A percentile compares a stretch with the other conserved stretches of the same genome.
Conservation (phyloP, 2,329 filamentous ascomycete genomes). For the Plenodomus biglobosus region DNA sequence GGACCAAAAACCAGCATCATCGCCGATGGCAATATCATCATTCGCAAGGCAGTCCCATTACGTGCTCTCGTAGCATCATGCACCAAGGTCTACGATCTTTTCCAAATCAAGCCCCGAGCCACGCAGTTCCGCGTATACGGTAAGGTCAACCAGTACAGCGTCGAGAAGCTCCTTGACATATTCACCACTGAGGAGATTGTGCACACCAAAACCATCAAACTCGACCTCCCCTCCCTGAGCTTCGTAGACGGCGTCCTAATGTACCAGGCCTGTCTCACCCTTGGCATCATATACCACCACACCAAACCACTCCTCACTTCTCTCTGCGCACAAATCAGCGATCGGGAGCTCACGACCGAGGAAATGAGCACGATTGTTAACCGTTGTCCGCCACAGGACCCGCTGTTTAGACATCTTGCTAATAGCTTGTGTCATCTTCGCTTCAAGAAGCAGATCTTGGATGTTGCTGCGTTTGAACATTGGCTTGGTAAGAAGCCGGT, state of each 20-base stretch:
- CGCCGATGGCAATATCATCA: neutral
- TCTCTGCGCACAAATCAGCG: constrained; percentile 1
- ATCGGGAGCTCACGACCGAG: neutral
- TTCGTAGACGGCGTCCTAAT: constrained; percentile 1
- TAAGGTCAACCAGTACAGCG: neutral
- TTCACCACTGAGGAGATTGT: constrained; percentile 1
- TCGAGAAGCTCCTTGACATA: neutral
- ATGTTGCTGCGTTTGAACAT: constrained; percentile 1
- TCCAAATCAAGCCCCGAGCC: neutral
- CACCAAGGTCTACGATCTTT: constrained; percentile 1
- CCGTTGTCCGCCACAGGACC: constrained; percentile 1
- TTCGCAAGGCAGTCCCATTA: neutral
- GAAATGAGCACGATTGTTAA: constrained; percentile 3
- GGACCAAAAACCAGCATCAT: constrained; percentile 1
- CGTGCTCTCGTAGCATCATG: constrained; percentile 2
- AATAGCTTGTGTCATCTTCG: constrained; percentile 5
- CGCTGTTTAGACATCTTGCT: constrained; percentile 4
- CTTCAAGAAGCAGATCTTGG: constrained; percentile 4
- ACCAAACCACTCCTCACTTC: constrained; percentile 3
- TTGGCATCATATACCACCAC: constrained; percentile 5
- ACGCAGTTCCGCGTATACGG: constrained; percentile 1
- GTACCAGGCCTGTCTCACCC: constrained; percentile 5
- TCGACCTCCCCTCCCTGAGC: neutral
- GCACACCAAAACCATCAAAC: neutral
- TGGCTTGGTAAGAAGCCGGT: constrained; percentile 2